Evolutionary conservation across 768 basidiomycete genomes (phyloP).

Genomic region (Boletus eberwhitei): DNA sequence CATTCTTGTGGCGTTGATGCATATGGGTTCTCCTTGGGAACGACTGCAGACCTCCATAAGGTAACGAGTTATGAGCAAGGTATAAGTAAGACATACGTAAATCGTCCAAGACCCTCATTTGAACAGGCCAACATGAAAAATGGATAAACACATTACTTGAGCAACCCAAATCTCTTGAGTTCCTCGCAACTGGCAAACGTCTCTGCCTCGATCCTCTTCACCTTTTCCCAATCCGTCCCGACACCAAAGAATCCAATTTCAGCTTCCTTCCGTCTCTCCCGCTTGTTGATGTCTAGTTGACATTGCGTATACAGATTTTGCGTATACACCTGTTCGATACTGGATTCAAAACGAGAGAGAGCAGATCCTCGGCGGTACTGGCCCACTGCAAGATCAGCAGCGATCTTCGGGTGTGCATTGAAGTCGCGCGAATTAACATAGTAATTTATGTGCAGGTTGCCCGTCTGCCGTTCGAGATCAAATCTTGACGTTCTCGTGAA

Average conservation of each 20-base stretch:
- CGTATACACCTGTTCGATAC: conserved; percentile 73
- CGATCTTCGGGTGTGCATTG: conserved; percentile 69
- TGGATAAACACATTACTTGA: conserved; percentile 35
- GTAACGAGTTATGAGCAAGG: conserved; percentile 5
- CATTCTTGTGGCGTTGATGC: conserved; percentile 18
- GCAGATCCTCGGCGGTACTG: conserved; percentile 28
- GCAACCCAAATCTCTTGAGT: conserved; percentile 58
- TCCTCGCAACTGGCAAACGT: conserved; percentile 75
- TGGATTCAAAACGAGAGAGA: conserved; percentile 65
- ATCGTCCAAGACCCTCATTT: not conserved
- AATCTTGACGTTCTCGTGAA: conserved; percentile 61
- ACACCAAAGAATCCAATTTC: conserved; percentile 88
- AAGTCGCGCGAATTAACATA: conserved; percentile 82
- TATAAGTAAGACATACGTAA: conserved; percentile 29
- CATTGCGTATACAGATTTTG: conserved; percentile 70
- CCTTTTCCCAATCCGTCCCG: conserved; percentile 90
- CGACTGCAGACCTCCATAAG: not conserved
- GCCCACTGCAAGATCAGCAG: conserved; percentile 60
- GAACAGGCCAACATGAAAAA: not conserved
- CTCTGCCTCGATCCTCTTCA: conserved; percentile 68
- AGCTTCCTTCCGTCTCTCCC: conserved; percentile 67
- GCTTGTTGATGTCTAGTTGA: conserved; percentile 61
- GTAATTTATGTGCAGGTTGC: conserved; percentile 69
- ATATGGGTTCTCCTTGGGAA: not conserved
- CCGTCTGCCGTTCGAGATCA: conserved; percentile 70